Conservation (phyloP, 2,329 filamentous ascomycete species). For the Arthrobotrys sinensis region DNA sequence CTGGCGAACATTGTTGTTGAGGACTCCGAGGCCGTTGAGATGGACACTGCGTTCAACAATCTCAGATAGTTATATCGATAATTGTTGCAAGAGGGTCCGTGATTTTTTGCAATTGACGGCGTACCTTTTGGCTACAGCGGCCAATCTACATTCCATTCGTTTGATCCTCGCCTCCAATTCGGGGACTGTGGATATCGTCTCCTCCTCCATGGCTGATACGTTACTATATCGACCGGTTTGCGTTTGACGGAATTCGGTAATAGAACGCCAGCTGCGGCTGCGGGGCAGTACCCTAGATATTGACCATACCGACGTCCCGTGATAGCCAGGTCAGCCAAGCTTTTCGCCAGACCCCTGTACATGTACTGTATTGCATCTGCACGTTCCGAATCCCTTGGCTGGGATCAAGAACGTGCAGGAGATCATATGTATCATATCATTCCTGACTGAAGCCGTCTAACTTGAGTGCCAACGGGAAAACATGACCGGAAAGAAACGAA, state of each 20-base stretch:
- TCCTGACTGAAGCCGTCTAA: background rate
- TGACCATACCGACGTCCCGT: background rate
- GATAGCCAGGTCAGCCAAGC: conserved; percentile 8
- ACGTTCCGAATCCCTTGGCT: conserved; percentile 15
- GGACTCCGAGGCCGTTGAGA: conserved; percentile 17
- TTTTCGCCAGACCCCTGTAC: conserved; percentile 1
- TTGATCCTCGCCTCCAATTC: conserved; percentile 6
- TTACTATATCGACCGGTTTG: background rate
- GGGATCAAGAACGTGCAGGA: background rate
- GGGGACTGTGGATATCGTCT: background rate
- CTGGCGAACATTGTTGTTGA: conserved; percentile 12
- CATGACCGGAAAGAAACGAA: conserved; percentile 12
- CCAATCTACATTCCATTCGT: conserved; percentile 6
- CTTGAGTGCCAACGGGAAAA: background rate
- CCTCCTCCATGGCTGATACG: conserved; percentile 19
- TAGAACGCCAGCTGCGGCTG: background rate
- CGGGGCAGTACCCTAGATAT: background rate
- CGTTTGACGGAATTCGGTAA: background rate
- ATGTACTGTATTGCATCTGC: background rate
- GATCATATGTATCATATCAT: background rate
- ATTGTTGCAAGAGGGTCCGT: too few species aligned
- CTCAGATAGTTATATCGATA: too few species aligned
- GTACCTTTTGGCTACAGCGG: conserved; percentile 9
- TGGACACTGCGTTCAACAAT: background rate
- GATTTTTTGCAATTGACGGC: background rate